Conservation (phyloP, 495 filamentous ascomycete genomes). For the Lindgomyces ingoldianus region DNA sequence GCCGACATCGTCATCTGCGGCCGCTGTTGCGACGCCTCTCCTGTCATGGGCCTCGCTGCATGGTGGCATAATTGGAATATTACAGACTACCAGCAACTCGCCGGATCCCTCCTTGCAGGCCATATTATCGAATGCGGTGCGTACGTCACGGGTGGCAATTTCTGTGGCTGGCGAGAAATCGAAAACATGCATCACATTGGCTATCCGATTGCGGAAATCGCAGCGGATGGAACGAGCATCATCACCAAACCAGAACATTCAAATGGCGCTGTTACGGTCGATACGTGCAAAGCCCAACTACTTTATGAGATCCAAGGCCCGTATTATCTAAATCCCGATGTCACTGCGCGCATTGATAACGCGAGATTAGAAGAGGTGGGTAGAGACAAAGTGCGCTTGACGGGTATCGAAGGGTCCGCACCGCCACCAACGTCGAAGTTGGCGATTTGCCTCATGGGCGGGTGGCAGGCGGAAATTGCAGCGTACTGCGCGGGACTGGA, state of each 20-base stretch:
- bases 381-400: conserved; percentile 7
- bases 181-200: not conserved
- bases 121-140: conserved; percentile 43
- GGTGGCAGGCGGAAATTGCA: conserved; percentile 25
- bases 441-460: conserved; percentile 18
- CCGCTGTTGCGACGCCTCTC: conserved; percentile 38
- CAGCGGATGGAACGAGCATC: conserved; percentile 3
- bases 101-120: conserved; percentile 39
- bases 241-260: conserved; percentile 27
- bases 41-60: conserved; percentile 39
- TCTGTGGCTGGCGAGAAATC: conserved; percentile 13
- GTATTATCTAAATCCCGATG: conserved; percentile 26
- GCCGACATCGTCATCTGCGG: conserved; percentile 42
- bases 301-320: conserved; percentile 31
- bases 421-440: conserved; percentile 19
- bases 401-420: conserved; percentile 19
- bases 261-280: conserved; percentile 24
- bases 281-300: conserved; percentile 27
- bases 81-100: conserved; percentile 33
- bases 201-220: conserved; percentile 27
- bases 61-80: conserved; percentile 40
- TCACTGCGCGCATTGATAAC: conserved; percentile 14
- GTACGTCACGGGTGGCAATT: conserved; percentile 34
- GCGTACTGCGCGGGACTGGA: conserved; percentile 19
- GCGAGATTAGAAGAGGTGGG: conserved; percentile 16